Evolutionary conservation across 2,329 filamentous ascomycete genomes (phyloP).

Genomic region (Sclerotiophoma versabilis): DNA sequence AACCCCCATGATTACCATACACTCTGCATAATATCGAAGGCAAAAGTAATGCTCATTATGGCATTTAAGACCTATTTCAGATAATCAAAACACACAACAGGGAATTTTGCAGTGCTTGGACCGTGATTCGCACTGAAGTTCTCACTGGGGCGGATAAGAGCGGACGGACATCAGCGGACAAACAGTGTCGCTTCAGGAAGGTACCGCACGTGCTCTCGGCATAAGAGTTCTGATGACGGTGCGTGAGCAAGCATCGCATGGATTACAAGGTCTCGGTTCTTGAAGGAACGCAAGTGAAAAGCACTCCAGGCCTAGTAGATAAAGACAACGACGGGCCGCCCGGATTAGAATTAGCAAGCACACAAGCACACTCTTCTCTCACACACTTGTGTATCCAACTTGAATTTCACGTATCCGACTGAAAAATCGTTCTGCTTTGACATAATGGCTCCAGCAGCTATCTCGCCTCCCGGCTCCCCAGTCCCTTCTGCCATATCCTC

Average conservation of each 20-base stretch:
- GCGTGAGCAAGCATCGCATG: constrained; percentile 21
- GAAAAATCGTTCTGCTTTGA: neutral
- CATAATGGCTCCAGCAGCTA: constrained; percentile 44
- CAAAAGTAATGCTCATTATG: too few relatives aligned
- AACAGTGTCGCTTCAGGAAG: constrained; percentile 22
- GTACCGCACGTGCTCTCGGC: constrained; percentile 37
- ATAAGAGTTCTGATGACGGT: constrained; percentile 34
- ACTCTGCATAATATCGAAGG: neutral
- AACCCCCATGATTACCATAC: neutral
- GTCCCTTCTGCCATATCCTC: constrained; percentile 28
- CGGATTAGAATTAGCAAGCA: constrained; percentile 3
- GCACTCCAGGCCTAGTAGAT: constrained; percentile 20
- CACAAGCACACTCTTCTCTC: neutral
- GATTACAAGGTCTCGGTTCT: constrained; percentile 26
- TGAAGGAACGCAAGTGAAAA: constrained; percentile 25
- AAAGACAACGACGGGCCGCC: constrained; percentile 14
- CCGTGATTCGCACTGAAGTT: neutral
- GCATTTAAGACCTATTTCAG: neutral
- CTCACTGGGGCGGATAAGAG: constrained; percentile 23
- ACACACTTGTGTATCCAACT: neutral
- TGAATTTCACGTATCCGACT: neutral
- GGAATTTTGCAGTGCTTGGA: too few relatives aligned
- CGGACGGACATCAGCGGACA: constrained; percentile 33
- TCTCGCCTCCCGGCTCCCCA: constrained; percentile 54
- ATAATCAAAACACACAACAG: too few relatives aligned